phyloP scores from a whole-genome alignment of 78 protist genomes.

The Paratrimastix pyriformis region DNA sequence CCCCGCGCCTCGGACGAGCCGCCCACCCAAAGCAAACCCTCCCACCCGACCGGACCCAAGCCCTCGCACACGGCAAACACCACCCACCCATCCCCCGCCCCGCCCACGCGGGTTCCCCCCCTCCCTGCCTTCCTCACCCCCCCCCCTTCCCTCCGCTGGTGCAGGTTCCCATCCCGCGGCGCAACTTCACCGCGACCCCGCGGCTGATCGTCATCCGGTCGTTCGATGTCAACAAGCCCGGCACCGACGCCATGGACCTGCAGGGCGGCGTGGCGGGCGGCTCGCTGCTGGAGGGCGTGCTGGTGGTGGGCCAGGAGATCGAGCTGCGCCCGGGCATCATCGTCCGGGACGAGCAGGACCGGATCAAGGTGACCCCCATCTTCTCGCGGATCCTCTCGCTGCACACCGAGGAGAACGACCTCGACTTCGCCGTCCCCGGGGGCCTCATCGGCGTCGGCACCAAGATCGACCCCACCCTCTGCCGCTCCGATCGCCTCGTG shows the following conservation, averaged over 20 bases:
- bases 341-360: constrained; percentile 45
- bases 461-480: constrained; percentile 92
- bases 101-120: too few species aligned
- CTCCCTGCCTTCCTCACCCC: too few species aligned
- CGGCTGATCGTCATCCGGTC: constrained; percentile 92
- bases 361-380: constrained; percentile 76
- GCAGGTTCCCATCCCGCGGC: constrained; percentile 77
- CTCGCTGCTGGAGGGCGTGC: constrained; percentile 89
- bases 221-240: constrained; percentile 99
- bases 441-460: constrained; percentile 99
- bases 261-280: constrained; percentile 99
- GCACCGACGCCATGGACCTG: constrained; percentile 73
- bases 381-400: constrained; percentile 66
- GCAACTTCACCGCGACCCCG: constrained; percentile 86
- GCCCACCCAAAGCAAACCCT: too few species aligned
- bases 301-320: constrained; percentile 82
- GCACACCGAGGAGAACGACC: constrained; percentile 78
- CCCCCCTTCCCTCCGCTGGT: not conserved
- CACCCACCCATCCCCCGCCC: too few species aligned
- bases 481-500: constrained; percentile 93
- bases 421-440: constrained; percentile 98
- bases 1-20: too few species aligned
- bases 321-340: constrained; percentile 87
- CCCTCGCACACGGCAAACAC: too few species aligned
- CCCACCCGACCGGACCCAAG: too few species aligned